Percentiles rank a stretch among this genome's conserved stretches.
Conservation (phyloP, 768 basidiomycete species). For the Boletus speciosus region DNA sequence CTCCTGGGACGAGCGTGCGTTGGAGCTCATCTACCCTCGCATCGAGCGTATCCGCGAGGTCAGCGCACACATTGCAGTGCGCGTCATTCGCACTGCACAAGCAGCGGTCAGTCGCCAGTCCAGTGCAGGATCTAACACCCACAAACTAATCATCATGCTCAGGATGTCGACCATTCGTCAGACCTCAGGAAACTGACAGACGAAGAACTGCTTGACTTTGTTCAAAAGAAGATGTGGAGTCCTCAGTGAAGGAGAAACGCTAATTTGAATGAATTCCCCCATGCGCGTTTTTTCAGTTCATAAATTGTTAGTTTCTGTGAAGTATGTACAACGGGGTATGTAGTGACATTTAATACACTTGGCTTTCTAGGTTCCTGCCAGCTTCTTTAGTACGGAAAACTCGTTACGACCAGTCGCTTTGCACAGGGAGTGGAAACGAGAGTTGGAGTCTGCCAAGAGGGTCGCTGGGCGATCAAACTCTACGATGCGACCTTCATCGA, state of each 20-base stretch:
- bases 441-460: conserved; percentile 52
- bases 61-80: conserved; percentile 65
- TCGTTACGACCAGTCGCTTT: conserved; percentile 72
- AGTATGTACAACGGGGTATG: conserved; percentile 1
- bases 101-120: conserved; percentile 49
- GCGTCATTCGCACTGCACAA: conserved; percentile 80
- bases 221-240: conserved; percentile 71
- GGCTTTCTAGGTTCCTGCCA: conserved; percentile 44
- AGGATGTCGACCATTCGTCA: conserved; percentile 54
- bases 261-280: not conserved
- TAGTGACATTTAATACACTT: not conserved
- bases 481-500: conserved; percentile 74
- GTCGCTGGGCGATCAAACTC: conserved; percentile 69
- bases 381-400: conserved; percentile 62
- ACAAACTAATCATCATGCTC: conserved; percentile 3
- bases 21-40: conserved; percentile 77
- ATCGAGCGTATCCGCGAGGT: conserved; percentile 86
- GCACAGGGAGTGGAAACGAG: conserved; percentile 65
- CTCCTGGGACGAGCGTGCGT: conserved; percentile 60
- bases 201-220: conserved; percentile 47
- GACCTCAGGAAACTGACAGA: conserved; percentile 59
- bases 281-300: not conserved
- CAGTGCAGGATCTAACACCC: conserved; percentile 18
- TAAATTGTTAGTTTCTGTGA: not conserved
- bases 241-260: conserved; percentile 35